Percentiles rank a stretch among this genome's conserved stretches.
Conservation (phyloP, 2,329 filamentous ascomycete genomes). For the Ceratocystis destructans region DNA sequence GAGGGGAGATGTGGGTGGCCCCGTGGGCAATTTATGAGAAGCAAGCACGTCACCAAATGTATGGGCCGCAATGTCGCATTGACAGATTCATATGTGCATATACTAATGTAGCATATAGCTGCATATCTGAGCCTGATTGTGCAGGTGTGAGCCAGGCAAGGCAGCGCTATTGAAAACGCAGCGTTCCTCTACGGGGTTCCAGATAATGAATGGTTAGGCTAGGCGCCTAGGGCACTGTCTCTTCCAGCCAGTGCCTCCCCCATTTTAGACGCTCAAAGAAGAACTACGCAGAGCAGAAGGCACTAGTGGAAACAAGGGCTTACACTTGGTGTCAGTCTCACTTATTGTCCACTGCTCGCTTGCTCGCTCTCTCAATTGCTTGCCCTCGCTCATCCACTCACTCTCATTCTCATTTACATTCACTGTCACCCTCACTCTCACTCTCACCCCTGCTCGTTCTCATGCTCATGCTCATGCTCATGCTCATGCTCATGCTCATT, state of each 20-base stretch:
- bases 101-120: no score
- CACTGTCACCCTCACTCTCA: neutral
- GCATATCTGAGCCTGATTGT: no score
- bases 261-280: no score
- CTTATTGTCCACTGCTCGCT: neutral
- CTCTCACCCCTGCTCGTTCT: neutral
- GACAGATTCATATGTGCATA: no score
- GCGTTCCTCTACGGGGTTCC: no score
- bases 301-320: neutral
- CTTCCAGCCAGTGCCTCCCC: neutral
- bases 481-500: neutral
- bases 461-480: neutral
- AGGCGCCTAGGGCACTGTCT: neutral
- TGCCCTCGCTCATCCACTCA: neutral
- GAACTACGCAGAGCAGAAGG: no score
- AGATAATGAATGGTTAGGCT: neutral
- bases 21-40: no score
- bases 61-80: no score
- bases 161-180: no score
- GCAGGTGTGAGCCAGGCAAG: no score
- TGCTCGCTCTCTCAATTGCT: neutral
- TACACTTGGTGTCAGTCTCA: neutral
- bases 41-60: no score
- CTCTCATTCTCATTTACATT: neutral
- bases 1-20: no score